These are phyloP conservation scores for Inonotus obliquus DNA, from an alignment of 1,284 basidiomycete genomes.

Conservation along the genomic window DNA sequence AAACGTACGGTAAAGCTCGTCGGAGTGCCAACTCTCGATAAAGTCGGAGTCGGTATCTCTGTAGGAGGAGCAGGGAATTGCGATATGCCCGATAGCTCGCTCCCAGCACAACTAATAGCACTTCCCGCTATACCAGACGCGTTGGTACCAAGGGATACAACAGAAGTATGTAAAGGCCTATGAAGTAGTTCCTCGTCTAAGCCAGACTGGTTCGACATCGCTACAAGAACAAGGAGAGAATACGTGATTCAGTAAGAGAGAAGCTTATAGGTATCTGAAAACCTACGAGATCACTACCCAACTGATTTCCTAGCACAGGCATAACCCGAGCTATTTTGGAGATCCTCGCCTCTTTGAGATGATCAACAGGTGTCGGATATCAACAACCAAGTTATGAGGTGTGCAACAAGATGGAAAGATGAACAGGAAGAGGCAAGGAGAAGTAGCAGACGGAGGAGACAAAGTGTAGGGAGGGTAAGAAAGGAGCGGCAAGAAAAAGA, in stretches of 20 bases:
- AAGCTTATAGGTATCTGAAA: background rate
- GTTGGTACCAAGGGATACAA: constrained; percentile 40
- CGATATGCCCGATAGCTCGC: constrained; percentile 32
- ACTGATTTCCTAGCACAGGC: constrained; percentile 4
- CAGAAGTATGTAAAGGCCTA: constrained; percentile 30
- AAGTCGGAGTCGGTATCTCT: constrained; percentile 30
- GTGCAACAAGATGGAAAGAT: background rate
- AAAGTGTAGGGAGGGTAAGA: background rate
- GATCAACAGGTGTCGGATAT: background rate
- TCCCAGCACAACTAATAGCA: constrained; percentile 41
- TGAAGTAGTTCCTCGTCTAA: background rate
- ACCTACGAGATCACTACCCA: constrained; percentile 13
- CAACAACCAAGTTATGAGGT: background rate
- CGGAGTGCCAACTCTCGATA: constrained; percentile 11
- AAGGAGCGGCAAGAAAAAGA: constrained; percentile 2
- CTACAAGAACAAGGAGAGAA: background rate
- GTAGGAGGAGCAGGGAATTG: constrained; percentile 38
- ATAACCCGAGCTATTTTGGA: background rate
- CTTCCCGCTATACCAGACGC: constrained; percentile 52
- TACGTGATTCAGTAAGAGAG: background rate
- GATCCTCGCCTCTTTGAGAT: background rate
- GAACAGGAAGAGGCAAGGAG: background rate
- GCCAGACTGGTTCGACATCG: background rate
- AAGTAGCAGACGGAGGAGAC: background rate
- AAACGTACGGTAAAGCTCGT: constrained; percentile 18